These are phyloP conservation scores for Orbilia ellipsospora DNA, from an alignment of 2,329 filamentous ascomycete species.

Conservation along the genomic window DNA sequence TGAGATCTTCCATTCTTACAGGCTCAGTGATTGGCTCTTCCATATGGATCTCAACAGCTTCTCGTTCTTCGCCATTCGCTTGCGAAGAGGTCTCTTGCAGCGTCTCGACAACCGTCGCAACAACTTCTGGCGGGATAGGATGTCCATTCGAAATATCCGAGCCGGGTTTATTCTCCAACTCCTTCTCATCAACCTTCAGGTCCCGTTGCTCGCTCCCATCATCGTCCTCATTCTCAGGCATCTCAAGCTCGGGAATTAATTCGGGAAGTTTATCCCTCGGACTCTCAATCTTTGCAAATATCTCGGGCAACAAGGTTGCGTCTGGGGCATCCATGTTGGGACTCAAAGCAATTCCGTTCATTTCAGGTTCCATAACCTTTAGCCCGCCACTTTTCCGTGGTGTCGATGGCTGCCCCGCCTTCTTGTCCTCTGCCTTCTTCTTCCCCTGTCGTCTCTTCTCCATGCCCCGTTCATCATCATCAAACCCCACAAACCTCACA, in stretches of 20 bases:
- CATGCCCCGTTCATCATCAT: slow-evolving; percentile 38
- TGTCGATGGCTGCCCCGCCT: neutral
- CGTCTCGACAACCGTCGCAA: slow-evolving; percentile 32
- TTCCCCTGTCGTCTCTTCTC: slow-evolving; percentile 18
- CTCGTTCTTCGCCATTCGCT: slow-evolving; percentile 1
- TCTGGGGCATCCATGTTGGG: slow-evolving; percentile 52
- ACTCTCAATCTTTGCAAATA: slow-evolving; percentile 52
- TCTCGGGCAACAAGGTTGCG: slow-evolving; percentile 40
- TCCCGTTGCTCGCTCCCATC: slow-evolving; percentile 43
- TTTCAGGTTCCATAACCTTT: slow-evolving; percentile 31
- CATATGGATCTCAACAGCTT: neutral
- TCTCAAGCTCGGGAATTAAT: slow-evolving; percentile 50
- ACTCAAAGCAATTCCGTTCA: slow-evolving; percentile 39
- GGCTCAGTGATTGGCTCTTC: slow-evolving; percentile 13
- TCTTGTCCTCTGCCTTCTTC: slow-evolving; percentile 28
- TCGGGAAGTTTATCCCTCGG: slow-evolving; percentile 49
- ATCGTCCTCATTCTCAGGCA: slow-evolving; percentile 51
- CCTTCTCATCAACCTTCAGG: slow-evolving; percentile 46
- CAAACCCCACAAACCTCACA: slow-evolving; percentile 46
- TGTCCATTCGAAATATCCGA: slow-evolving; percentile 35
- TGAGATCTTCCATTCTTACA: slow-evolving; percentile 18
- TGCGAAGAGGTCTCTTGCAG: slow-evolving; percentile 18
- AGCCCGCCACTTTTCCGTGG: slow-evolving; percentile 23
- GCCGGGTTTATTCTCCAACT: slow-evolving; percentile 14
- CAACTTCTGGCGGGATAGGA: slow-evolving; percentile 32